Conservation (phyloP, 306 rosid genomes). For the Purshia tridentata region DNA sequence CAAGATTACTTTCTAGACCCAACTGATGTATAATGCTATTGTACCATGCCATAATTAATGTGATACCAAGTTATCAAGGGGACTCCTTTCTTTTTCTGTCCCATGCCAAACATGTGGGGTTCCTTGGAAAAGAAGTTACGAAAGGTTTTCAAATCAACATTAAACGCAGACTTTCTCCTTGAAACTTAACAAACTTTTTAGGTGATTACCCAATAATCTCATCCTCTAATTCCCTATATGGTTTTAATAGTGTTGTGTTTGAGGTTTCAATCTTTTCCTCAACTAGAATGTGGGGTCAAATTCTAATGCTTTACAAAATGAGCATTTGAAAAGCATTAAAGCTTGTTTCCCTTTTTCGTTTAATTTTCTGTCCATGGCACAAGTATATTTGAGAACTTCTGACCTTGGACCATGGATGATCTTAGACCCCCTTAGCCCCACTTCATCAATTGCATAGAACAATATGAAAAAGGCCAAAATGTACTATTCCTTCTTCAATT, state of each 20-base stretch:
- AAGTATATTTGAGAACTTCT: too few relatives aligned
- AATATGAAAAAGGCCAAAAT: too few relatives aligned
- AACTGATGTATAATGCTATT: neutral
- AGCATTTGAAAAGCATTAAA: neutral
- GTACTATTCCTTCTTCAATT: neutral
- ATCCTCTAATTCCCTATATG: too few relatives aligned
- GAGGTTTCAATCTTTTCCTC: neutral
- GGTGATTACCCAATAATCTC: too few relatives aligned
- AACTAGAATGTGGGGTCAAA: neutral
- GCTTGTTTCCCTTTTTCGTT: neutral
- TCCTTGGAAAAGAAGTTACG: neutral
- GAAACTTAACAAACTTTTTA: too few relatives aligned
- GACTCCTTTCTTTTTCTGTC: neutral
- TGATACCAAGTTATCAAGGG: neutral
- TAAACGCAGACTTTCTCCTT: neutral
- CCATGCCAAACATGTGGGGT: neutral
- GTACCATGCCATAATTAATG: neutral
- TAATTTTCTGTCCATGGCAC: too few relatives aligned
- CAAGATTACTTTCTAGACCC: neutral
- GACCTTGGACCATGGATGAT: neutral
- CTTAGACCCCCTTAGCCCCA: neutral
- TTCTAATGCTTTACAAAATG: neutral
- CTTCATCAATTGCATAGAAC: too few relatives aligned
- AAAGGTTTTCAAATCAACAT: neutral
- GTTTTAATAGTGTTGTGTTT: neutral